Conservation (phyloP, 2,329 filamentous ascomycete species). For the Pochonia chlamydosporia region DNA sequence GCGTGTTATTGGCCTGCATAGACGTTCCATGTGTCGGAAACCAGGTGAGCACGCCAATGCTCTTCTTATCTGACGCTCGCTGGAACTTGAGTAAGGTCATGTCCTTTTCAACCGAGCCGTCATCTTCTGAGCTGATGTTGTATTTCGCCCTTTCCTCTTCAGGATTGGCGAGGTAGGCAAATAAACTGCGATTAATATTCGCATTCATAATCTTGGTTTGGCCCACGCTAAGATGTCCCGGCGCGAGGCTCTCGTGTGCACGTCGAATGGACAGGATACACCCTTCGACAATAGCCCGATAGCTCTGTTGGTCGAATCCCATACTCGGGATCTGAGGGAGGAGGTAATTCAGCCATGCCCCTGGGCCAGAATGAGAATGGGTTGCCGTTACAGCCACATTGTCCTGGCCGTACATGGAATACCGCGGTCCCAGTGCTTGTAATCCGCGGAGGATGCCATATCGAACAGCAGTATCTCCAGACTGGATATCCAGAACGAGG, state of each 20-base stretch:
- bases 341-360: conserved; percentile 88
- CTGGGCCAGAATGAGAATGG: conserved; percentile 84
- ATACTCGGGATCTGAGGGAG: conserved; percentile 82
- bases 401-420: conserved; percentile 62
- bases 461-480: conserved; percentile 80
- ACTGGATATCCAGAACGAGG: conserved; percentile 77
- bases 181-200: conserved; percentile 80
- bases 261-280: conserved; percentile 71
- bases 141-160: conserved; percentile 65
- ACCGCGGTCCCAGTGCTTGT: conserved; percentile 60
- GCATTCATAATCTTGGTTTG: conserved; percentile 56
- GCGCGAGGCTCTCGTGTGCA: conserved; percentile 55
- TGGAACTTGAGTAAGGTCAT: conserved; percentile 74
- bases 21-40: conserved; percentile 89
- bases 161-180: conserved; percentile 79
- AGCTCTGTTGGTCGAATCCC: conserved; percentile 81
- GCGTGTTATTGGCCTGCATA: conserved; percentile 82
- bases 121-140: conserved; percentile 28
- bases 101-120: conserved; percentile 60
- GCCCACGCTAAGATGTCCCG: conserved; percentile 64
- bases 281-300: conserved; percentile 80
- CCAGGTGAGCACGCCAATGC: conserved; percentile 80
- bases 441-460: conserved; percentile 76
- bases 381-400: conserved; percentile 89
- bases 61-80: conserved; percentile 63